Conservation (phyloP, 305 asterid genomes). For the Fraxinus albicans region DNA sequence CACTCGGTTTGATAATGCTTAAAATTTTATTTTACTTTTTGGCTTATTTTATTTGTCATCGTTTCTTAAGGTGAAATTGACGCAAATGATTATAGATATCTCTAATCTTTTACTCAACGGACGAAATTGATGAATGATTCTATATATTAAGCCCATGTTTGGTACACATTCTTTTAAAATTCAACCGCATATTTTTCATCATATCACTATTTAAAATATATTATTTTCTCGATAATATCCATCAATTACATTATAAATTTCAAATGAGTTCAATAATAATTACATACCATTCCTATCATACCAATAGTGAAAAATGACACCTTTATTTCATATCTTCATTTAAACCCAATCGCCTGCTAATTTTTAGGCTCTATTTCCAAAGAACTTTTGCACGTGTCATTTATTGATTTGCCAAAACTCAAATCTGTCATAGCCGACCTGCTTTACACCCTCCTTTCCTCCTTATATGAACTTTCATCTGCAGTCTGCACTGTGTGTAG, state of each 20-base stretch:
- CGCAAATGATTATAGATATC: too few species aligned
- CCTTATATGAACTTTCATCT: background rate
- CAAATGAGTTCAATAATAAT: too few species aligned
- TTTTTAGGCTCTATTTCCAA: background rate
- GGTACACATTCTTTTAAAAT: too few species aligned
- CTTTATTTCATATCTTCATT: background rate
- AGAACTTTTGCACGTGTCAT: conserved; percentile 4
- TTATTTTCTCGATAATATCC: too few species aligned
- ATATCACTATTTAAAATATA: too few species aligned
- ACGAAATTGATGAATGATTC: background rate
- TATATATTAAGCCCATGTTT: too few species aligned
- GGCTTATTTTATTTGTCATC: too few species aligned
- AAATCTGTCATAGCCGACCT: conserved; percentile 31
- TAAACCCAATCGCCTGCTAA: background rate
- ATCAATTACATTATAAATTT: too few species aligned
- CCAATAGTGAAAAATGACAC: background rate
- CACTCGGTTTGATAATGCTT: background rate
- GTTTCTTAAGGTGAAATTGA: too few species aligned
- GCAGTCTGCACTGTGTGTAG: background rate
- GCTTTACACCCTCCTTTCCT: background rate
- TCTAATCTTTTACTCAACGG: background rate
- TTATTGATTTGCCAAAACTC: conserved; percentile 14
- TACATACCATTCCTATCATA: too few species aligned
- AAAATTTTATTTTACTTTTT: too few species aligned
- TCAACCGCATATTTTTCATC: too few species aligned